A percentile compares a stretch with the other conserved stretches of the same genome.
phyloP scores from a whole-genome alignment of 2,329 filamentous ascomycete species.

The Harringtonia aguacate region DNA sequence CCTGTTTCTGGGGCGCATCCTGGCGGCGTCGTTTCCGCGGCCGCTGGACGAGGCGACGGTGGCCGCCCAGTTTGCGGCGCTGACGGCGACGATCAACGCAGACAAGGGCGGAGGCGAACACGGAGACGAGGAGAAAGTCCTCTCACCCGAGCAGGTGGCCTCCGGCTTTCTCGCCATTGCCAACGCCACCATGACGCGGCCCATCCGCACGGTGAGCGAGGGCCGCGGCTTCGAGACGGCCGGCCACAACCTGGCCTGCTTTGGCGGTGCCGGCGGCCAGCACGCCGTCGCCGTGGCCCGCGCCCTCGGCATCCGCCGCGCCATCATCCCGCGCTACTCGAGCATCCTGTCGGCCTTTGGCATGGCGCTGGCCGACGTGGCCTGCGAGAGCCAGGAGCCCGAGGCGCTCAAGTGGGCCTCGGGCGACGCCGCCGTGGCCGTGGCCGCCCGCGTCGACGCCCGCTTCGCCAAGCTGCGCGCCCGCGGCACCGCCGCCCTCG shows the following conservation, averaged over 20 bases:
- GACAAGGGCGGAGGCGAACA: constrained; percentile 51
- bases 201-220: constrained; percentile 61
- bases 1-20: constrained; percentile 45
- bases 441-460: constrained; percentile 53
- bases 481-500: constrained; percentile 32
- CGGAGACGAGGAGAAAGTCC: constrained; percentile 35
- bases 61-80: constrained; percentile 83
- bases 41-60: constrained; percentile 51
- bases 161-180: constrained; percentile 57
- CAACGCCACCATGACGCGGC: constrained; percentile 60
- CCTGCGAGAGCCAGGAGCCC: constrained; percentile 21
- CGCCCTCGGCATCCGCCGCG: constrained; percentile 57
- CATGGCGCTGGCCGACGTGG: constrained; percentile 25
- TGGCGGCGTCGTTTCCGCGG: constrained; percentile 50
- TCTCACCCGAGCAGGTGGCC: constrained; percentile 41
- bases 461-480: neutral
- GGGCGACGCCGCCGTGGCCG: constrained; percentile 58
- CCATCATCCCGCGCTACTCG: constrained; percentile 59
- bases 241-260: constrained; percentile 58
- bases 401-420: constrained; percentile 50
- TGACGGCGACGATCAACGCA: constrained; percentile 56
- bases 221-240: constrained; percentile 61
- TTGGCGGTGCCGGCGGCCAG: constrained; percentile 62
- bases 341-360: constrained; percentile 41
- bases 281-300: constrained; percentile 60